Base-by-base conservation (phyloP, 2,329 filamentous ascomycete genomes). In the Calonectria hawksworthii region DNA sequence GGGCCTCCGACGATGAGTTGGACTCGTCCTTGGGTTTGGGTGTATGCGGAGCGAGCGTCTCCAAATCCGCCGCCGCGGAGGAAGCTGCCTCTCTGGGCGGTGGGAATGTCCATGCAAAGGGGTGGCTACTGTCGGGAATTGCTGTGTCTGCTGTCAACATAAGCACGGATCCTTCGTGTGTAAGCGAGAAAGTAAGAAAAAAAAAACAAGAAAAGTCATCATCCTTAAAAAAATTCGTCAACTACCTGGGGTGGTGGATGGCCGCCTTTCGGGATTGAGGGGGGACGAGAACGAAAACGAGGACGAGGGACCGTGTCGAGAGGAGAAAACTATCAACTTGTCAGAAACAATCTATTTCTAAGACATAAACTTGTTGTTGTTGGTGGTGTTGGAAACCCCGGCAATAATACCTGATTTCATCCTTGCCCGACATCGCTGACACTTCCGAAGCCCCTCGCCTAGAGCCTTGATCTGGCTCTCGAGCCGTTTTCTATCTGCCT, bases 381-480 rank as follows among this genome's bases (percentile, higher is more conserved):
- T n/a, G n/a, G n/a, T n/a, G n/a, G n/a, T n/a, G n/a, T n/a, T 65
- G 61, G 41, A 50, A 50, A 44, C 38, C 61, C 41, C 61, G 61
- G 61, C 41, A 28, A 50, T 65, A 44, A 65, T 32, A 78, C 76
- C 61, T 68, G 75, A 76, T 38, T 74, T 56, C 26, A 50, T 61
- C 34, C 76, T 73, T 10, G 75, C 74, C 21, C 68, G 74, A 1
- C 75, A 77, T 34, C 67, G 74, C 32, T 74, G 74, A 44, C 76
- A 78, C 28, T 75, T 59, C 1, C 63, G 68, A 18, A 78, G 51
- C 2, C 74, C 75, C 10, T 76, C 44, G 9, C 74, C 64, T 5
- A 75, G 41, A 23, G 71, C 51, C 26, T 69, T 63, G 23, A 78
- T 59, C n/a, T 77, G 74, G 10, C 51, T 68, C 8, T 75, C 64